Percentiles rank a stretch among this genome's conserved stretches.
phyloP scores from a whole-genome alignment of 305 asterid genomes.

The Fraxinus dipetala region DNA sequence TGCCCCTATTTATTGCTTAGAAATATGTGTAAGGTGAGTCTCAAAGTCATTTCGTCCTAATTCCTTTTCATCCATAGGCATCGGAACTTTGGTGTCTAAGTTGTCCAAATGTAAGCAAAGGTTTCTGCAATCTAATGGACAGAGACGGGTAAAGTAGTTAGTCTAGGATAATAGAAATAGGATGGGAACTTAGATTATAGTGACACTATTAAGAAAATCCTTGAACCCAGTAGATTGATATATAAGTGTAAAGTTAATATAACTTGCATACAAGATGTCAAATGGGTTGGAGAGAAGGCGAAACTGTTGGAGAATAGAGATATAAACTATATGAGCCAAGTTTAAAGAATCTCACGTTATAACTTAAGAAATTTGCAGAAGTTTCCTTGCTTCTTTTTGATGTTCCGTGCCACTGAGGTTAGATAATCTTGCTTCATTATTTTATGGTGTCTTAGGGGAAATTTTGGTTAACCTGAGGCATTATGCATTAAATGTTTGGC shows the following conservation, averaged over 20 bases:
- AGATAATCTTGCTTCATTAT: neutral
- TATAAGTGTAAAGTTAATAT: neutral
- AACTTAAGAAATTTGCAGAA: neutral
- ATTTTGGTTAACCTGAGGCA: neutral
- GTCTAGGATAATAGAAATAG: neutral
- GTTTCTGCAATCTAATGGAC: neutral
- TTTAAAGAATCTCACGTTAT: neutral
- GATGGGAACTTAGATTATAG: neutral
- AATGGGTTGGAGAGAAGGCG: neutral
- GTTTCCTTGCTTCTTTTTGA: neutral
- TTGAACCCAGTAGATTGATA: neutral
- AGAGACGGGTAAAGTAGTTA: neutral
- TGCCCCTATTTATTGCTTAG: slow-evolving; percentile 15
- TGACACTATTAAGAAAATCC: neutral
- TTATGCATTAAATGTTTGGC: neutral
- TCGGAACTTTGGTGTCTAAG: neutral
- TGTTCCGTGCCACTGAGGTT: neutral
- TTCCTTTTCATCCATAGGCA: neutral
- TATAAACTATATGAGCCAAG: neutral
- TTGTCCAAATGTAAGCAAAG: neutral
- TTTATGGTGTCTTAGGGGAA: neutral
- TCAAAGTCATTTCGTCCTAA: neutral
- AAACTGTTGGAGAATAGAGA: neutral
- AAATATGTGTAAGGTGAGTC: neutral
- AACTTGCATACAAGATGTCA: neutral